Conservation (phyloP, 495 filamentous ascomycete genomes). For the Aspergillus conjunctus region DNA sequence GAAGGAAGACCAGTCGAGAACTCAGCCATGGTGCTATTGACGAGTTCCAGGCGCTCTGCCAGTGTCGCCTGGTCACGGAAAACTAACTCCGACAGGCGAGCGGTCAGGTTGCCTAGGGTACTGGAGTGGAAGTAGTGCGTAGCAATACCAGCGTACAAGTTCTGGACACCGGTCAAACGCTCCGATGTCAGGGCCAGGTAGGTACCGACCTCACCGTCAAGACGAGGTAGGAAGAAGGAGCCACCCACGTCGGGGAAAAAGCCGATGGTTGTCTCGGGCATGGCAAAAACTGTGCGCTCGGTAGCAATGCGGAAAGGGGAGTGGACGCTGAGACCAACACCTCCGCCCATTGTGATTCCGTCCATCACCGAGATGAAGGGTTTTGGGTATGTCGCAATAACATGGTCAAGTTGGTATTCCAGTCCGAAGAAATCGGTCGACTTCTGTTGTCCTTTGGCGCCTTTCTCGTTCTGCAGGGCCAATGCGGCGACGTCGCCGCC, state of each 20-base stretch:
- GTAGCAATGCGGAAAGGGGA: constrained; percentile 96
- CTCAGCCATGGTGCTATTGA: constrained; percentile 90
- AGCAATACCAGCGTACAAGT: constrained; percentile 79
- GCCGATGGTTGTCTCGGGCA: constrained; percentile 97
- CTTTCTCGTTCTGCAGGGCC: constrained; percentile 68
- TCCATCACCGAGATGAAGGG: constrained; percentile 97
- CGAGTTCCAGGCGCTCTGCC: constrained; percentile 61
- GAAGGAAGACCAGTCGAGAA: constrained; percentile 77
- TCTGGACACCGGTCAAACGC: constrained; percentile 75
- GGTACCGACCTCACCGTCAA: constrained; percentile 81
- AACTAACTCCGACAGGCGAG: constrained; percentile 81
- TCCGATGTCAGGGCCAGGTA: constrained; percentile 91
- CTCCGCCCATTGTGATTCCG: constrained; percentile 97
- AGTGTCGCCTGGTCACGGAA: constrained; percentile 74
- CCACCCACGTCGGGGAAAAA: constrained; percentile 98
- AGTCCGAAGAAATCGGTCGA: constrained; percentile 84
- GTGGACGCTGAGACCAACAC: constrained; percentile 90
- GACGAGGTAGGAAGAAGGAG: constrained; percentile 89
- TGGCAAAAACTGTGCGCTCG: constrained; percentile 91
- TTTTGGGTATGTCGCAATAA: constrained; percentile 92
- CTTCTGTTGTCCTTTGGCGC: constrained; percentile 63
- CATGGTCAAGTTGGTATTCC: constrained; percentile 93
- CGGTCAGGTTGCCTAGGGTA: constrained; percentile 74
- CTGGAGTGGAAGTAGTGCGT: constrained; percentile 95
- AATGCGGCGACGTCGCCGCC: constrained; percentile 87